These are phyloP conservation scores for Isoetes taiwanensis DNA, from an alignment of 75 land plant genomes.

Conservation along the genomic window DNA sequence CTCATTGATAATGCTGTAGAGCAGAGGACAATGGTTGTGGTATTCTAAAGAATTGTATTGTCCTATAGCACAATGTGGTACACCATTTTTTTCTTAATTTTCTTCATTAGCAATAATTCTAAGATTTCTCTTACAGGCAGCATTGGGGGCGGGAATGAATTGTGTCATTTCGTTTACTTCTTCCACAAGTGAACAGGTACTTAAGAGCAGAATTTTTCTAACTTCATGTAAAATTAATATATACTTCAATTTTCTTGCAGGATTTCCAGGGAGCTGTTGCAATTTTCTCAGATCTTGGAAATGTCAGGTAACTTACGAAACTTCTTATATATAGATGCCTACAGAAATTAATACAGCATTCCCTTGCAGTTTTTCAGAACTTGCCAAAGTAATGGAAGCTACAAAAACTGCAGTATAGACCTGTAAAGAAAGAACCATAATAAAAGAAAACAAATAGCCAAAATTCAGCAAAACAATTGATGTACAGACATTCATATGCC, in stretches of 20 bases:
- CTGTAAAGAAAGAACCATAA: too few relatives aligned
- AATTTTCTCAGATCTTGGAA: slow-evolving; percentile 14
- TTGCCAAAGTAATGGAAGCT: too few relatives aligned
- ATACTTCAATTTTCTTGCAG: slow-evolving; percentile 7
- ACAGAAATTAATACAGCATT: too few relatives aligned
- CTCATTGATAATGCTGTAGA: background rate
- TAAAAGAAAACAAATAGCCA: too few relatives aligned
- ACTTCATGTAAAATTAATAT: background rate
- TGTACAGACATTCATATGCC: too few relatives aligned
- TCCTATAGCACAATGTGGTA: background rate
- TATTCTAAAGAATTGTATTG: background rate
- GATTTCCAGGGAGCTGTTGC: slow-evolving; percentile 18
- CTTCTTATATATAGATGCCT: too few relatives aligned
- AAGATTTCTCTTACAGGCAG: slow-evolving; percentile 45
- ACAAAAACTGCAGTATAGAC: too few relatives aligned
- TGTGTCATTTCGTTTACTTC: slow-evolving; percentile 84
- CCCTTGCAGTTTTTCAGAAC: too few relatives aligned
- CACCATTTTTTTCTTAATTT: background rate
- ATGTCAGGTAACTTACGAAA: slow-evolving; percentile 17
- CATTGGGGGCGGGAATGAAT: slow-evolving; percentile 72
- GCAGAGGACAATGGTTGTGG: background rate
- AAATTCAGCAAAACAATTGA: too few relatives aligned
- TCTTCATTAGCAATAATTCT: background rate
- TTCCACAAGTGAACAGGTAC: slow-evolving; percentile 81
- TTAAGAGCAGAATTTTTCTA: background rate